A percentile compares a stretch with the other conserved stretches of the same genome.
phyloP scores from a whole-genome alignment of 2,329 filamentous ascomycete genomes.

The Leptodontidium sp. region DNA sequence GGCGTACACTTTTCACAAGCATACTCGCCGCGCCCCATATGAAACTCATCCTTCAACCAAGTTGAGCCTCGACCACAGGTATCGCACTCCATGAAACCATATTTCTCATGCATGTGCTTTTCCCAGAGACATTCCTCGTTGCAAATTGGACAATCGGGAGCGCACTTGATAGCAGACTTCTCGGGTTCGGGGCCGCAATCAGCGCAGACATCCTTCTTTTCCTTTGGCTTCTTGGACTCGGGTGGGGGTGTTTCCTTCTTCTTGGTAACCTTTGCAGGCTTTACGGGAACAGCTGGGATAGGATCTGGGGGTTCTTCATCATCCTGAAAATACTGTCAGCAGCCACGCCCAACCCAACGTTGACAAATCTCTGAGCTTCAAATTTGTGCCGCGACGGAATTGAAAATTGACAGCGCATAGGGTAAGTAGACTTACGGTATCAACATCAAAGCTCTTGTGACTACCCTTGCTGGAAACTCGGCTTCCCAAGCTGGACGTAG shows the following conservation, averaged over 20 bases:
- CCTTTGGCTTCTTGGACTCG: neutral
- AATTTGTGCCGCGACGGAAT: neutral
- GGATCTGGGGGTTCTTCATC: conserved; percentile 4
- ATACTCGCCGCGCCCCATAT: conserved; percentile 22
- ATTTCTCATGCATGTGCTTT: conserved; percentile 20
- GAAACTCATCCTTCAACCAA: conserved; percentile 22
- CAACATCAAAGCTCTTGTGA: neutral
- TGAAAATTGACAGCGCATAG: neutral
- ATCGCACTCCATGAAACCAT: conserved; percentile 16
- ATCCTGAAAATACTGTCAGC: neutral
- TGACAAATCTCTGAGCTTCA: neutral
- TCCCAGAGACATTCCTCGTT: conserved; percentile 20
- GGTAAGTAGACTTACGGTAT: neutral
- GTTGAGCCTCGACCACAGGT: conserved; percentile 9
- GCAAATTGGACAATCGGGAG: conserved; percentile 10
- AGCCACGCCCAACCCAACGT: neutral
- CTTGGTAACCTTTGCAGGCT: neutral
- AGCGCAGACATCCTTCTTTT: neutral
- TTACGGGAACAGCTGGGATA: neutral
- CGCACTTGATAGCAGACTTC: conserved; percentile 5
- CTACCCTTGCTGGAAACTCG: conserved; percentile 7
- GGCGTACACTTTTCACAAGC: conserved; percentile 24
- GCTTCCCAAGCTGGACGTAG: conserved; percentile 13
- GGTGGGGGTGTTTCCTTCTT: neutral
- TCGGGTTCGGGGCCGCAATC: neutral